Conservation (phyloP, 2,329 filamentous ascomycete species). For the Fusarium heterosporum region DNA sequence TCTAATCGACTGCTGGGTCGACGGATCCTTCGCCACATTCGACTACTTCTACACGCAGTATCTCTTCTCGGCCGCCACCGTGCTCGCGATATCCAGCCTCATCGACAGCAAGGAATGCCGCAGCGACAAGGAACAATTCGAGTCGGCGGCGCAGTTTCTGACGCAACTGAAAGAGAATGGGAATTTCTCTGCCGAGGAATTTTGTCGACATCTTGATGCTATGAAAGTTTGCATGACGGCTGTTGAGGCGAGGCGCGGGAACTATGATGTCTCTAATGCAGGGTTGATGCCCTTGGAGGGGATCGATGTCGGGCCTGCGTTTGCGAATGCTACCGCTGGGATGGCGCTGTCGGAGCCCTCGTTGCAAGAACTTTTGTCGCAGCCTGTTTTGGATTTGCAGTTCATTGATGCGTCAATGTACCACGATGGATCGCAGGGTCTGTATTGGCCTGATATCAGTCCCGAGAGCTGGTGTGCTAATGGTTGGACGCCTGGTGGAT, state of each 20-base stretch:
- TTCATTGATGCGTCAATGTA: constrained; percentile 51
- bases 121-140: constrained; percentile 56
- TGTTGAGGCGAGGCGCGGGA: constrained; percentile 31
- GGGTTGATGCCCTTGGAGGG: constrained; percentile 28
- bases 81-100: constrained; percentile 58
- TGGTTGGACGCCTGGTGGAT: constrained; percentile 28
- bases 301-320: constrained; percentile 29
- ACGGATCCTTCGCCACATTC: constrained; percentile 59
- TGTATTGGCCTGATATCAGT: constrained; percentile 46
- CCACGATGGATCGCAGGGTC: constrained; percentile 40
- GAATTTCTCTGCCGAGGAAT: constrained; percentile 57
- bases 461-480: constrained; percentile 43
- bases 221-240: constrained; percentile 48
- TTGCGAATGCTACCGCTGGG: constrained; percentile 47
- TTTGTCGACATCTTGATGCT: constrained; percentile 55
- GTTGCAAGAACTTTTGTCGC: constrained; percentile 51
- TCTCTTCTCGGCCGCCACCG: constrained; percentile 59
- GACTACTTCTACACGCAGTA: constrained; percentile 61
- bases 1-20: constrained; percentile 59
- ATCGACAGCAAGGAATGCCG: constrained; percentile 48
- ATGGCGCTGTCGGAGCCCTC: constrained; percentile 54
- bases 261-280: constrained; percentile 17
- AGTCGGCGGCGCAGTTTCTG: constrained; percentile 54
- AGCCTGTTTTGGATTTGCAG: constrained; percentile 50
- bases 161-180: constrained; percentile 54